Evolutionary conservation across 805 yeast species (phyloP).

Genomic region (Torulaspora maleeae): DNA sequence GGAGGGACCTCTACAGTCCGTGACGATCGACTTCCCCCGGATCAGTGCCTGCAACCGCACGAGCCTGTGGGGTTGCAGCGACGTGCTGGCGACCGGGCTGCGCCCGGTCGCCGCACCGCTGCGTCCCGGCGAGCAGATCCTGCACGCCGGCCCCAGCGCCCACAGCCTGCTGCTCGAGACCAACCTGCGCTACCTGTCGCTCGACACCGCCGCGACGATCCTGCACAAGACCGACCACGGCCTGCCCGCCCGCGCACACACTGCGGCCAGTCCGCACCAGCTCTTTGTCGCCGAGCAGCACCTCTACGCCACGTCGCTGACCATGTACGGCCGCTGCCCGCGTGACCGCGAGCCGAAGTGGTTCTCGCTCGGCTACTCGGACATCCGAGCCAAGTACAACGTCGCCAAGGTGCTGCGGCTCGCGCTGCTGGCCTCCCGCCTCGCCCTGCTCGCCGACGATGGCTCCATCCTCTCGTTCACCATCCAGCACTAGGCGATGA

Average conservation of each 20-base stretch:
- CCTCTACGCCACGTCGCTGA: conserved; percentile 22
- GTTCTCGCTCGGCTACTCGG: conserved; percentile 21
- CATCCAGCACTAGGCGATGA: not conserved
- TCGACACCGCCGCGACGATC: conserved; percentile 4
- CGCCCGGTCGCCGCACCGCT: not conserved
- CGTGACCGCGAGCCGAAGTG: conserved; percentile 14
- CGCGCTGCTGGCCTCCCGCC: conserved; percentile 2
- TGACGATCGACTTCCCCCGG: conserved; percentile 9
- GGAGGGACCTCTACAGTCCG: not conserved
- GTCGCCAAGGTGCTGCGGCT: conserved; percentile 14
- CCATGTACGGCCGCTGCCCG: conserved; percentile 13
- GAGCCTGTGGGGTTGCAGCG: conserved; percentile 7
- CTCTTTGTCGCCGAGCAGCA: conserved; percentile 17
- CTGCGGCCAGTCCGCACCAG: conserved; percentile 5
- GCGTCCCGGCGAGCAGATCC: conserved; percentile 8
- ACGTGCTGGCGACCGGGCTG: conserved; percentile 2
- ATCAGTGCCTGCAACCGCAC: conserved; percentile 5
- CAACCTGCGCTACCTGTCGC: conserved; percentile 6
- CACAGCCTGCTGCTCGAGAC: conserved; percentile 5
- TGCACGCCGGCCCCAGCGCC: conserved; percentile 4
- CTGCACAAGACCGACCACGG: conserved; percentile 8
- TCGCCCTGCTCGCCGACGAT: conserved; percentile 7
- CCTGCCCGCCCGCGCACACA: not conserved
- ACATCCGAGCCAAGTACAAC: conserved; percentile 22
- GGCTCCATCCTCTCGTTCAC: conserved; percentile 7